Percentiles rank a stretch among this genome's conserved stretches.
phyloP scores from a whole-genome alignment of 75 land plant species.

The Chamaecyparis obtusa region DNA sequence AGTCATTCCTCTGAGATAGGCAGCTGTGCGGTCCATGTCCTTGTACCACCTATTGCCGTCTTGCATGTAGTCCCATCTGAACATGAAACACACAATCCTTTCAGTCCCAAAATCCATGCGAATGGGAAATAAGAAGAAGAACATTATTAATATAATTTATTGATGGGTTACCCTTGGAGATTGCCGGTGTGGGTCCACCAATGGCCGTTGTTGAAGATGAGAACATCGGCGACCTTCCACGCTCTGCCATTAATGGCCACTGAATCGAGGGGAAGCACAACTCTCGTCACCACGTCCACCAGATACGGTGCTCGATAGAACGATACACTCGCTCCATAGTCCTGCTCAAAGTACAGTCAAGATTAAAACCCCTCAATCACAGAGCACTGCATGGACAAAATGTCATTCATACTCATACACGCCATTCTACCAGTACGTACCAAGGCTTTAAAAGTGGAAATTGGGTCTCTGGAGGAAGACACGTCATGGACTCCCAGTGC shows the following conservation, averaged over 20 bases:
- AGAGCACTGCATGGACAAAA: too few species aligned
- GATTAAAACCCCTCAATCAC: too few species aligned
- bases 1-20: slow-evolving; percentile 43
- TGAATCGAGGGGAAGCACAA: slow-evolving; percentile 50
- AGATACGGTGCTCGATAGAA: slow-evolving; percentile 49
- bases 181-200: slow-evolving; percentile 84
- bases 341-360: slow-evolving; percentile 25
- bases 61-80: slow-evolving; percentile 66
- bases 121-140: not conserved
- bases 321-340: slow-evolving; percentile 38
- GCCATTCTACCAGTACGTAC: too few species aligned
- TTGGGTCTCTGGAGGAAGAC: slow-evolving; percentile 18
- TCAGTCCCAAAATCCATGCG: not conserved
- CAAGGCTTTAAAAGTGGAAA: slow-evolving; percentile 33
- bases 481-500: slow-evolving; percentile 79
- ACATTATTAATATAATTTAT: slow-evolving; percentile 18
- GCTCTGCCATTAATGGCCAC: slow-evolving; percentile 35
- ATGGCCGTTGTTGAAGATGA: slow-evolving; percentile 89
- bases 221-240: slow-evolving; percentile 62
- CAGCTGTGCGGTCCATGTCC: slow-evolving; percentile 60
- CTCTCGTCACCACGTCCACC: slow-evolving; percentile 34
- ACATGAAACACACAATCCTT: not conserved
- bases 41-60: slow-evolving; percentile 25
- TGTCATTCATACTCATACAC: too few species aligned
- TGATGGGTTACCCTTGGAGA: slow-evolving; percentile 41